phyloP scores from a whole-genome alignment of 2,329 filamentous ascomycete genomes.

The Fusarium tjaetaba region DNA sequence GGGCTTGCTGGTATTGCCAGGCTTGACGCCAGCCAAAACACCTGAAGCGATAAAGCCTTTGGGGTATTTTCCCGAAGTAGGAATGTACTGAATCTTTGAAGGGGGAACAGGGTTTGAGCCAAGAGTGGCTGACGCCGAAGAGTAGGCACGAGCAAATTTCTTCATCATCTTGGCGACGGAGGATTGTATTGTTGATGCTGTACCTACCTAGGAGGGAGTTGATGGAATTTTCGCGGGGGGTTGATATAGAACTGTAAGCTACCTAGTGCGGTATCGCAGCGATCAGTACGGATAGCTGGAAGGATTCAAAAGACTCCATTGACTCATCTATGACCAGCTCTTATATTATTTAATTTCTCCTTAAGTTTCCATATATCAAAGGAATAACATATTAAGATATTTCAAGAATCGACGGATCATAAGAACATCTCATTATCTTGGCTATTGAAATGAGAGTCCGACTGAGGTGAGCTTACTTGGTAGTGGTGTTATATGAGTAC shows the following conservation, averaged over 20 bases:
- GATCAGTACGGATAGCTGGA: constrained; percentile 23
- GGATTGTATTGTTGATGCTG: constrained; percentile 20
- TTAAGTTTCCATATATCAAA: neutral
- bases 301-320: constrained; percentile 11
- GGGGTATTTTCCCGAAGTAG: constrained; percentile 85
- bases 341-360: neutral
- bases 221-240: constrained; percentile 27
- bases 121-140: constrained; percentile 42
- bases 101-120: constrained; percentile 65
- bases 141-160: constrained; percentile 50
- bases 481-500: neutral
- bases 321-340: constrained; percentile 2
- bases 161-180: constrained; percentile 40
- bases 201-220: neutral
- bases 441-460: neutral
- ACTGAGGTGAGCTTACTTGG: neutral
- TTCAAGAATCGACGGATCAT: neutral
- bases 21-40: constrained; percentile 92
- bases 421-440: neutral
- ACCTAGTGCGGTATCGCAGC: constrained; percentile 35
- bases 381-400: neutral
- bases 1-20: constrained; percentile 88
- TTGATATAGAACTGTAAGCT: neutral
- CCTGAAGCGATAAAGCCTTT: constrained; percentile 89
- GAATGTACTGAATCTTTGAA: constrained; percentile 91